phyloP scores from a whole-genome alignment of 2,329 filamentous ascomycete species.

The Diplodia seriata region DNA sequence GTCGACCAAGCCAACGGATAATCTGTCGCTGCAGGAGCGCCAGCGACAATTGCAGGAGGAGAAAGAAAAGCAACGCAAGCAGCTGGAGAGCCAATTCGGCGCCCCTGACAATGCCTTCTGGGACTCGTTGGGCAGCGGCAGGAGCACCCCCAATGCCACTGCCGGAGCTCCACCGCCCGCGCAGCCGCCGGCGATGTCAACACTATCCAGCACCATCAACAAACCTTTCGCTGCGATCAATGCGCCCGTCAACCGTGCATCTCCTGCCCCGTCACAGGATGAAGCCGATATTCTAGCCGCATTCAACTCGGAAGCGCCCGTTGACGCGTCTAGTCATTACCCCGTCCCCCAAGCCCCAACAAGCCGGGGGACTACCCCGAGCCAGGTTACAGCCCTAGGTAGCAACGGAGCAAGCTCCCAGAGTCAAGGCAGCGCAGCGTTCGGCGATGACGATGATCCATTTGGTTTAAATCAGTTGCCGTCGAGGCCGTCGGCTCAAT shows the following conservation, averaged over 20 bases:
- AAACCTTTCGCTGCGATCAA: constrained; percentile 48
- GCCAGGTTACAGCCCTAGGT: background rate
- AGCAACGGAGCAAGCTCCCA: constrained; percentile 36
- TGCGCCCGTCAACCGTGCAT: constrained; percentile 38
- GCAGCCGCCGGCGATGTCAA: constrained; percentile 45
- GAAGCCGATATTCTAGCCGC: constrained; percentile 68
- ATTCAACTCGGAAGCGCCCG: constrained; percentile 65
- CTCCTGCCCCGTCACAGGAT: constrained; percentile 43
- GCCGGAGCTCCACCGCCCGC: constrained; percentile 49
- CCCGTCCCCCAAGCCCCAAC: constrained; percentile 52
- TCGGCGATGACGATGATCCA: constrained; percentile 73
- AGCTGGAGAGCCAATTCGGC: constrained; percentile 79
- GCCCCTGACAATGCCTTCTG: constrained; percentile 71
- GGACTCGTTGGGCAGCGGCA: constrained; percentile 70
- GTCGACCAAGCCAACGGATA: constrained; percentile 67
- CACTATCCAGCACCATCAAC: constrained; percentile 51
- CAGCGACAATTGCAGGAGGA: constrained; percentile 77
- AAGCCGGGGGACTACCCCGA: constrained; percentile 39
- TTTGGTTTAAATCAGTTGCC: constrained; percentile 76
- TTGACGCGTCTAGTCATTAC: constrained; percentile 66
- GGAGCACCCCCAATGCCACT: constrained; percentile 48
- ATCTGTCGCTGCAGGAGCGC: constrained; percentile 70
- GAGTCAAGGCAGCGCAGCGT: constrained; percentile 35
- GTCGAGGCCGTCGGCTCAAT: constrained; percentile 50
- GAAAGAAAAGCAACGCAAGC: constrained; percentile 73